Base-by-base conservation (phyloP, 176 grass and related monocot genomes). In the Avena sativa region DNA sequence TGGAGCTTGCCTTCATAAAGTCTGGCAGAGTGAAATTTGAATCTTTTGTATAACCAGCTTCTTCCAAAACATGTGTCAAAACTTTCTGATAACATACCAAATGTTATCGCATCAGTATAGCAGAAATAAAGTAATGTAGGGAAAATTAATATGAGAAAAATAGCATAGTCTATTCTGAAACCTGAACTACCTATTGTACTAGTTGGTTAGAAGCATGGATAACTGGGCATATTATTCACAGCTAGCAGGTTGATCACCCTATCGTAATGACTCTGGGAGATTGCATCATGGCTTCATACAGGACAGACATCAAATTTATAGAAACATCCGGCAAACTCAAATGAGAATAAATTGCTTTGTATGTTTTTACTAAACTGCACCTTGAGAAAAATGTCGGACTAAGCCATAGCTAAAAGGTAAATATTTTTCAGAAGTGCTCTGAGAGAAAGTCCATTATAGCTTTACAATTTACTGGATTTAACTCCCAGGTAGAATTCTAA, bases 11-110 rank as follows among this genome's bases (percentile, higher is more conserved):
- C 93, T 95, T 95, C 59, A 91, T 73, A 88, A 98, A 98, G 77
- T 98, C 93, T 81, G 88, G 79, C 28, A 94, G 60, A 65, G 80
- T 83, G 53, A 98, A 89, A 49, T 91, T 77, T 32, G 93, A 90
- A 89, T 94, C 90, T 64, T 69, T 81, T 84, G 86, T 88, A 36
- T 92, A 95, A 47, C 93, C 88, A 83, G 86, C 90, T 98, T 98
- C 91, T 91, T 95, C 88, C 78, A 95, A 92, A 14, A 95, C 93
- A 80, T 88, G 86, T 14, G 26, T 86, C 68, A 95, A 38, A 75
- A 98, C 96, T 88, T 94, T 93, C 93, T 98, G 83, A 73, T 14
- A 84, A 80, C 44, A 62, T 19, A 82, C 32, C 4, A 89, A 32
- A 55, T 40, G 16, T 12, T 76, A 63, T 26, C 4, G 70, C 10